phyloP scores from a whole-genome alignment of 139 green algal species.

The Closterium sp. region DNA sequence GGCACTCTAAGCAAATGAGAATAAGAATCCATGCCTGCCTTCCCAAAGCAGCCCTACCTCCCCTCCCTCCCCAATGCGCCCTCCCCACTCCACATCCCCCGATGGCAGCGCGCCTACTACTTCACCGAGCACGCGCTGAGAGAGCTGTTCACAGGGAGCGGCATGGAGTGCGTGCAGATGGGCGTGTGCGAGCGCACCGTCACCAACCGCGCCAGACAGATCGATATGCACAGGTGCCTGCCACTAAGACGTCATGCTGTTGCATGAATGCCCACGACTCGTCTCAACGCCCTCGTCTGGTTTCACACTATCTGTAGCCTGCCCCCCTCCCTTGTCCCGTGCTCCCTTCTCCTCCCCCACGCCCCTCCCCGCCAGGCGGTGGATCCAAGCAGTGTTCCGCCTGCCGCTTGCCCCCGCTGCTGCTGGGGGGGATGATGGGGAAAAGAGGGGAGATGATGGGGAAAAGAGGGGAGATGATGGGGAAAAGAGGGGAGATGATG shows the following conservation, averaged over 20 bases:
- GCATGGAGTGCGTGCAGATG: constrained; percentile 26
- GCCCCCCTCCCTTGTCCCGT: background rate
- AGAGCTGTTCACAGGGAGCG: constrained; percentile 4
- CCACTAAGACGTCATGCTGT: background rate
- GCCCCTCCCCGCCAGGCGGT: background rate
- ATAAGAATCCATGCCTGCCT: background rate
- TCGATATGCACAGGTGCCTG: constrained; percentile 44
- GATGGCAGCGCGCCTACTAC: constrained; percentile 34
- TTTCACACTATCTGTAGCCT: too few relatives aligned
- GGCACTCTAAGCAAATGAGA: too few relatives aligned
- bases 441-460: background rate
- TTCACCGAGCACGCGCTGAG: constrained; percentile 35
- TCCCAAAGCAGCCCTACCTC: background rate
- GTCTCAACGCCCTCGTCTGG: too few relatives aligned
- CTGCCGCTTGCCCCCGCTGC: background rate
- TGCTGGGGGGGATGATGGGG: background rate
- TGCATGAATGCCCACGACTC: background rate
- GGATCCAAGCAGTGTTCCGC: background rate
- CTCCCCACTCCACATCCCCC: background rate
- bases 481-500: too few relatives aligned
- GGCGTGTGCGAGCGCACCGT: constrained; percentile 19
- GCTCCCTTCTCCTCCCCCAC: background rate
- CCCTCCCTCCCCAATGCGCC: background rate
- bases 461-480: too few relatives aligned
- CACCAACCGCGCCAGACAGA: constrained; percentile 11